Evolutionary conservation across 306 rosid species (phyloP).

Genomic region (Quercus berberidifolia): DNA sequence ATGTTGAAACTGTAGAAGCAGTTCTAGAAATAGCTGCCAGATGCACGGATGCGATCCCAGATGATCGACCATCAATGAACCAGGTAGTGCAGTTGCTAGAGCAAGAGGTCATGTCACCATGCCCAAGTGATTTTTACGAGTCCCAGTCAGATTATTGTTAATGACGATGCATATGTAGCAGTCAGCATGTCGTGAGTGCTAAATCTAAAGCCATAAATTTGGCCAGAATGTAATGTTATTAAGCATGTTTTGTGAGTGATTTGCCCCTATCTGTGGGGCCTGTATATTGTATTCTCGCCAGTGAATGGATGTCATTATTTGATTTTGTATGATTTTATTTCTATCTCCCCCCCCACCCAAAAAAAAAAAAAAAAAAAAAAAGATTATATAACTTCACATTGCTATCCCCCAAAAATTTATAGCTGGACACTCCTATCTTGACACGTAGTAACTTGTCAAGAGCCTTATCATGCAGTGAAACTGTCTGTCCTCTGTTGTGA

Average conservation of each 20-base stretch:
- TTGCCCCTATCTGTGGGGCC: no score
- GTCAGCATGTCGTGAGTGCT: not conserved
- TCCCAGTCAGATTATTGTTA: conserved; percentile 74
- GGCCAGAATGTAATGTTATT: not conserved
- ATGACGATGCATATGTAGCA: conserved; percentile 11
- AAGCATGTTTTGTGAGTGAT: no score
- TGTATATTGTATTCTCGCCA: no score
- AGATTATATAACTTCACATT: no score
- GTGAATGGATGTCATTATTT: no score
- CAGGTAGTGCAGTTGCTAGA: conserved; percentile 82
- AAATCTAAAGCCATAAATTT: not conserved
- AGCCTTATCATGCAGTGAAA: no score
- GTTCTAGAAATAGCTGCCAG: conserved; percentile 76
- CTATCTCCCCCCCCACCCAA: accelerated
- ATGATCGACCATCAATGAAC: conserved; percentile 82
- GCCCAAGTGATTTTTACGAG: conserved; percentile 75
- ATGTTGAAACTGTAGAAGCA: conserved; percentile 66
- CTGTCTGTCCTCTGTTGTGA: no score
- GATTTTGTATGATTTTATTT: no score
- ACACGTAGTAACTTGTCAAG: no score
- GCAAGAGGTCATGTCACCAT: conserved; percentile 85
- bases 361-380: no score
- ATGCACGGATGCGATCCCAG: conserved; percentile 83
- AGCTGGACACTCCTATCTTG: no score
- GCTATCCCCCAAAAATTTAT: no score